Base-by-base conservation (phyloP, 2,329 filamentous ascomycete genomes). In the Penicillium verrucosum region DNA sequence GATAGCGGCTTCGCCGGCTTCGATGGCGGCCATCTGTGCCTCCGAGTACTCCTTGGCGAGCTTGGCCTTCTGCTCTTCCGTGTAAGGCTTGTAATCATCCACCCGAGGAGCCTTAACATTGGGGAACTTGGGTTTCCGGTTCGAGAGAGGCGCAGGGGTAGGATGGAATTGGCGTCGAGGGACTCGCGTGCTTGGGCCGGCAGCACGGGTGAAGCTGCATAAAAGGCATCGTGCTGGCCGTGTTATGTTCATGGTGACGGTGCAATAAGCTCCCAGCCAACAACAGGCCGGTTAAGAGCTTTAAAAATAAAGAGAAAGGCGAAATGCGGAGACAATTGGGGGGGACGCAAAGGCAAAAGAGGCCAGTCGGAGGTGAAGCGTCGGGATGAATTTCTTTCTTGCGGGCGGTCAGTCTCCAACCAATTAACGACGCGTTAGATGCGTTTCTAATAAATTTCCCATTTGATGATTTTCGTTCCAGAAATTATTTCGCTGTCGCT, bases 1-100 rank as follows among this genome's bases (percentile, higher is more conserved):
- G 71, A 97, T 86, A 63, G 89, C 85, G 59, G 82, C 78, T 76
- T 97, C 92, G 66, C 88, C 92, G 46, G 89, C 89, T 75, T 89
- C 82, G 70, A 97, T 85, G 56, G 92, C 90, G 54, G 85, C 85
- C 65, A 95, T 81, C 78, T 97, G 93, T 71, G 88, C 85, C 16
- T 87, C 82, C 0, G 90, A 89, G 79, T 96, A 97, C 65, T 83
- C 83, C 68, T 84, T 77, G 57, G 76, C 75, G 56, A 96, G 80
- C 21, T 76, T 68, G 58, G 81, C 80, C 68, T 85, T 83, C 70
- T 94, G 87, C 61, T 86, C 81, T 40, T 81, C 75, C 14, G 85
- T 85, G 77, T 92, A 94, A 14, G 83, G 79, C 60, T 85, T 81
- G 61, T 72, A 71, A 46, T 75, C 59, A 21, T 65, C 60, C 8